These are phyloP conservation scores for Metarhizium anisopliae DNA, from an alignment of 2,329 filamentous ascomycete species.

Conservation along the genomic window DNA sequence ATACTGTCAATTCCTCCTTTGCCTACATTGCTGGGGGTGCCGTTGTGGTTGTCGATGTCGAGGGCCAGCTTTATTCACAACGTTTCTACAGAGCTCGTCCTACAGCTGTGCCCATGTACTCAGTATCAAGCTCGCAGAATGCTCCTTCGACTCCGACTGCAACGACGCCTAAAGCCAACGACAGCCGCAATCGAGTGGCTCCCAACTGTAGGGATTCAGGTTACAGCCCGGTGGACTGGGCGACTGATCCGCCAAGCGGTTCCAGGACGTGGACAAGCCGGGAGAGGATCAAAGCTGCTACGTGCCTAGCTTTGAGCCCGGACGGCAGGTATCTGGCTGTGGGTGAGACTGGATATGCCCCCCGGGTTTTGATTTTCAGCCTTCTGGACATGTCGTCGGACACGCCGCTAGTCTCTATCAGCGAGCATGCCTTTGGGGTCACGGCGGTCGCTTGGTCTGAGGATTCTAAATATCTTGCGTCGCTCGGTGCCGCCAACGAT, in stretches of 20 bases:
- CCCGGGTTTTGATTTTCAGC: constrained; percentile 82
- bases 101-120: constrained; percentile 58
- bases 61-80: constrained; percentile 60
- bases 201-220: constrained; percentile 38
- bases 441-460: constrained; percentile 82
- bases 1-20: constrained; percentile 68
- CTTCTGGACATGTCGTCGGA: constrained; percentile 74
- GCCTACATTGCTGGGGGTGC: constrained; percentile 90
- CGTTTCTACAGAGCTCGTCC: constrained; percentile 87
- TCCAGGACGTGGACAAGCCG: constrained; percentile 78
- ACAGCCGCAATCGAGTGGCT: constrained; percentile 50
- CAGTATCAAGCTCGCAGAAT: constrained; percentile 44
- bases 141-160: constrained; percentile 38
- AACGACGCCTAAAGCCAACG: constrained; percentile 52
- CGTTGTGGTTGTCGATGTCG: constrained; percentile 78
- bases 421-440: constrained; percentile 85
- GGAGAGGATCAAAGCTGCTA: constrained; percentile 90
- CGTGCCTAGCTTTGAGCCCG: constrained; percentile 78
- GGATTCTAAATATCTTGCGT: constrained; percentile 79
- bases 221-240: constrained; percentile 38
- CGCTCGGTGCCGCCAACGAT: constrained; percentile 81
- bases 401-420: constrained; percentile 72
- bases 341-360: constrained; percentile 91
- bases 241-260: constrained; percentile 46
- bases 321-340: constrained; percentile 85